These are phyloP conservation scores for Spatholobus suberectus DNA, from an alignment of 306 rosid species.

Conservation along the genomic window DNA sequence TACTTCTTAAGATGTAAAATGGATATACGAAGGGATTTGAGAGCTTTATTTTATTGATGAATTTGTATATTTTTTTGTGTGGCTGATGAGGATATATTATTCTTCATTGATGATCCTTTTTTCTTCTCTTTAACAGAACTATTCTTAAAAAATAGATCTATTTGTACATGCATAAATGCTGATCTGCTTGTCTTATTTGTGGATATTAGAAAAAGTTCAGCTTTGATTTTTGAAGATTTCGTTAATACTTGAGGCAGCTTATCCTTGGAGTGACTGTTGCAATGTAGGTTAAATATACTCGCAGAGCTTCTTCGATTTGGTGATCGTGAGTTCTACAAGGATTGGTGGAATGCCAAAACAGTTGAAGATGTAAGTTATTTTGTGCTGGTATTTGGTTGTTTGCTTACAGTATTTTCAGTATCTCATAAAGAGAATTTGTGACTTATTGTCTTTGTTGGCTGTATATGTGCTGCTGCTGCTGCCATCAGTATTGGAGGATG, in stretches of 20 bases:
- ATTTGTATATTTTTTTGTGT: neutral
- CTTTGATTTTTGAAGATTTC: constrained; percentile 26
- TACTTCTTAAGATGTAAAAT: neutral
- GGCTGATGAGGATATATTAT: neutral
- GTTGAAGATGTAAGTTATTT: constrained; percentile 77
- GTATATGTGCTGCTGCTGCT: constrained; percentile 45
- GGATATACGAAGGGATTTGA: neutral
- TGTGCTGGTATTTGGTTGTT: constrained; percentile 27
- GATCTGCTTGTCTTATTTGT: constrained; percentile 18
- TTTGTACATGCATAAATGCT: neutral
- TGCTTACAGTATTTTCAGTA: constrained; percentile 24
- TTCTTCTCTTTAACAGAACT: neutral
- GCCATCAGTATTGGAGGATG: constrained; percentile 96
- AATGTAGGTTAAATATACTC: constrained; percentile 90
- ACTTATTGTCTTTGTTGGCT: constrained; percentile 49
- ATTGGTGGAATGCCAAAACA: constrained; percentile 99
- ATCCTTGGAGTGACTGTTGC: constrained; percentile 39
- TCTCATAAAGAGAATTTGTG: constrained; percentile 31
- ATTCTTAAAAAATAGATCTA: neutral
- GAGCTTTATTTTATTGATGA: neutral
- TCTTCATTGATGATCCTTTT: neutral
- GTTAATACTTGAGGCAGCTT: constrained; percentile 31
- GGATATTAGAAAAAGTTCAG: constrained; percentile 16
- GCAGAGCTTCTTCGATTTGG: constrained; percentile 98
- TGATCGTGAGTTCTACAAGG: constrained; percentile 95